These are phyloP conservation scores for Marchantia polymorpha DNA, from an alignment of 225 moss, liverwort and hornwort genomes.

Conservation along the genomic window DNA sequence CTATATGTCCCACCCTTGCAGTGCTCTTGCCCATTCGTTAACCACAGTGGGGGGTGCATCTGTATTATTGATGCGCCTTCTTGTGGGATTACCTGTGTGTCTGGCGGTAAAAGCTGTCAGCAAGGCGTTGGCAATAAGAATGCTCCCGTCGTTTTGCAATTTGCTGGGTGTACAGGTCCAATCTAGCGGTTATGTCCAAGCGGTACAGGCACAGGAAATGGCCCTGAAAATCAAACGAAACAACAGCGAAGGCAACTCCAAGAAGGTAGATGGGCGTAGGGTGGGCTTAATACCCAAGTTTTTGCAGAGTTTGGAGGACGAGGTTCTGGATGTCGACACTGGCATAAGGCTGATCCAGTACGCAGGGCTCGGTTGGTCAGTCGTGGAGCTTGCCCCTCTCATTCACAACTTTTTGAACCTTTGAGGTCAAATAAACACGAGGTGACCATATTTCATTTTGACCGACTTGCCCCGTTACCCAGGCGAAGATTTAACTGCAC, in stretches of 20 bases:
- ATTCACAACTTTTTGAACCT: conserved; percentile 38
- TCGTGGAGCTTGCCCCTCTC: conserved; percentile 67
- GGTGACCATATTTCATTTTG: not conserved
- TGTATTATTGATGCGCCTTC: conserved; percentile 36
- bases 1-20: conserved; percentile 39
- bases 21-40: conserved; percentile 30
- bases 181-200: conserved; percentile 57
- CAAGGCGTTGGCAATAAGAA: conserved; percentile 60
- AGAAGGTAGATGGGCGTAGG: conserved; percentile 24
- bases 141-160: conserved; percentile 58
- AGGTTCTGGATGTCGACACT: conserved; percentile 74
- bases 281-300: conserved; percentile 34
- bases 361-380: conserved; percentile 76
- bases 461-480: not conserved
- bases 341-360: conserved; percentile 77
- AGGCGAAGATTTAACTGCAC: conserved; percentile 2
- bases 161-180: conserved; percentile 57
- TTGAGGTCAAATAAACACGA: not conserved
- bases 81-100: conserved; percentile 58
- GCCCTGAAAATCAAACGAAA: conserved; percentile 27
- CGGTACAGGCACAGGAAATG: conserved; percentile 26
- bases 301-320: conserved; percentile 45
- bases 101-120: conserved; percentile 48
- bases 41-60: conserved; percentile 28
- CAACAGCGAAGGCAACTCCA: conserved; percentile 6